Conservation (phyloP, 768 basidiomycete species). For the Lactarius vividus region DNA sequence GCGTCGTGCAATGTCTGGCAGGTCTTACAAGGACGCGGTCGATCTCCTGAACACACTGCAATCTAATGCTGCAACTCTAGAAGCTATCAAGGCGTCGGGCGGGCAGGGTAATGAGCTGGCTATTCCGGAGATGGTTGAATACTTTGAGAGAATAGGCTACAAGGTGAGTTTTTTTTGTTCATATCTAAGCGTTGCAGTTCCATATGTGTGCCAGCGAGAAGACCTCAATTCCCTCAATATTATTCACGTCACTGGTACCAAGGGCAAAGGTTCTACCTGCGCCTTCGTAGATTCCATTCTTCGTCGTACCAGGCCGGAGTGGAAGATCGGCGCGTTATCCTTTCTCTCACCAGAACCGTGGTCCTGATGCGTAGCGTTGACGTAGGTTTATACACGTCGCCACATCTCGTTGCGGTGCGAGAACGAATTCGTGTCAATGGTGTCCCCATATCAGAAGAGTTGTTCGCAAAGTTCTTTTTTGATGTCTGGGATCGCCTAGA, state of each 20-base stretch:
- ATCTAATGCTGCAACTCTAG: constrained; percentile 90
- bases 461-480: constrained; percentile 91
- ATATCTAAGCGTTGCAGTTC: constrained; percentile 24
- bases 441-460: constrained; percentile 78
- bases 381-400: constrained; percentile 91
- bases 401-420: constrained; percentile 92
- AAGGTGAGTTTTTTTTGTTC: constrained; percentile 47
- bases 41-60: constrained; percentile 76
- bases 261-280: constrained; percentile 97
- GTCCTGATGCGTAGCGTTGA: not conserved
- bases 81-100: constrained; percentile 75
- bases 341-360: not conserved
- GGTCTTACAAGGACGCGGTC: constrained; percentile 72
- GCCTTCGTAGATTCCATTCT: constrained; percentile 90
- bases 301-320: constrained; percentile 65
- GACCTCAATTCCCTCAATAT: constrained; percentile 89
- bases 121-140: constrained; percentile 89
- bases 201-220: constrained; percentile 50
- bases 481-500: constrained; percentile 90
- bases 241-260: constrained; percentile 95
- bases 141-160: constrained; percentile 83
- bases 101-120: constrained; percentile 56
- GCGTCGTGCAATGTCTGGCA: constrained; percentile 52
- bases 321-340: constrained; percentile 69
- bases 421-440: constrained; percentile 96